Evolutionary conservation across 2,329 filamentous ascomycete genomes (phyloP), one percentile per base, ranked within the genome.

Genomic region (Sporothrix brunneoviolacea): DNA sequence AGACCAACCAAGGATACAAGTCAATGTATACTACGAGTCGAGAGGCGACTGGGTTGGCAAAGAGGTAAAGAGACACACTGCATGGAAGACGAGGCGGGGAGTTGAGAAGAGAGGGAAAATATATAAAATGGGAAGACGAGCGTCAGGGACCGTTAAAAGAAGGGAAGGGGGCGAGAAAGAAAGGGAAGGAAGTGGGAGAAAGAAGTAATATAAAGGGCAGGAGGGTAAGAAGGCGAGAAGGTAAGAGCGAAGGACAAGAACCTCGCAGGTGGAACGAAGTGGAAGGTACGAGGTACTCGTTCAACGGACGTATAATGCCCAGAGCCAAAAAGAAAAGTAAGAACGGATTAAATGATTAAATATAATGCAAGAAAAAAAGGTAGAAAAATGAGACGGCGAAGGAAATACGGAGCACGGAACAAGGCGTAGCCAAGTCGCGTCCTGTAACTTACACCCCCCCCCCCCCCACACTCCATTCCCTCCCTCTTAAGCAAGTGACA

Each of bases 131-230:
- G 39, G 22, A 35, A 33, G 39, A 39, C 7, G 30, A 15, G 15
- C 8, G 30, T n/a, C 24, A 10, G 24, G 15, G 15, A 33, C 30
- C 15, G 8, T n/a, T n/a, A 8, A 33, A 12, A 44, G 18, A 28
- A 16, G 47, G 33, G 32, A 37, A 21, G 24, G 40, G 47, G 16
- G 47, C 41, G 32, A 38, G 40, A 24, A 27, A 44, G 35, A 22
- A 24, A 32, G 24, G 35, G 35, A 30, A 47, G 44, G 44, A 28
- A 16, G 48, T 51, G 48, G 48, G 42, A 51, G 38, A 35, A 36
- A 36, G 42, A 51, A 46, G 48, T 36, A 45, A 51, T 51, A 51
- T 51, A 51, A 51, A 51, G 48, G 44, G 43, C 28, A 33, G 22
- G 36, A 44, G 28, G 19, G 24, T 15, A 12, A 44, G 24, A 33